phyloP scores from a whole-genome alignment of 805 yeast genomes.

The Starmerella stigmatis region DNA sequence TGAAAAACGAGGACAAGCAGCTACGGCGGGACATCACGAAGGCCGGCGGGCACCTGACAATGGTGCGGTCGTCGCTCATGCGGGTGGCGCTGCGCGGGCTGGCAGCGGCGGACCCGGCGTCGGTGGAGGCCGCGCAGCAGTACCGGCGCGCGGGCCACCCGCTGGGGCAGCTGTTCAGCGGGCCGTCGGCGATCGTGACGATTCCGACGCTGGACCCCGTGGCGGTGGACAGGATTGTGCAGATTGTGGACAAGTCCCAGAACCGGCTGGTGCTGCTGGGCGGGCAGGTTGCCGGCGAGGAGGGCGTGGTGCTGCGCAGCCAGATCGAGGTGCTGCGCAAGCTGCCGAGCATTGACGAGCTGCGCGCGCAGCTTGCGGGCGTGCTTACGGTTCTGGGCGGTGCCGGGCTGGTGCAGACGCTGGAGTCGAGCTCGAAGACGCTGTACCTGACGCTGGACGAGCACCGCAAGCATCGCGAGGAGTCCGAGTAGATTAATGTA shows the following conservation, averaged over 20 bases:
- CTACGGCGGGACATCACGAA: slow-evolving; percentile 52
- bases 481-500: slow-evolving; percentile 4
- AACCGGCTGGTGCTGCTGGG: slow-evolving; percentile 77
- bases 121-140: slow-evolving; percentile 32
- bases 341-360: slow-evolving; percentile 57
- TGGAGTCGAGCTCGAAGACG: slow-evolving; percentile 55
- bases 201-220: slow-evolving; percentile 63
- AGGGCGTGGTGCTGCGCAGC: slow-evolving; percentile 25
- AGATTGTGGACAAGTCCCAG: slow-evolving; percentile 48
- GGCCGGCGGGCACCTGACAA: slow-evolving; percentile 59
- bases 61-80: slow-evolving; percentile 60
- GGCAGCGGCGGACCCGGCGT: slow-evolving; percentile 62
- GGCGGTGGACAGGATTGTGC: slow-evolving; percentile 50
- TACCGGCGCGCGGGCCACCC: slow-evolving; percentile 44
- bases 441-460: slow-evolving; percentile 68
- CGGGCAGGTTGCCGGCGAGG: slow-evolving; percentile 56
- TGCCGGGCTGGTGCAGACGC: slow-evolving; percentile 74
- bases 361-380: slow-evolving; percentile 77
- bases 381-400: slow-evolving; percentile 78
- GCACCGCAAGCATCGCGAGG: slow-evolving; percentile 40
- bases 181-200: slow-evolving; percentile 76
- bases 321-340: slow-evolving; percentile 53
- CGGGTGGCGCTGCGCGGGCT: slow-evolving; percentile 66
- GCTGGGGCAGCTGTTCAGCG: slow-evolving; percentile 54
- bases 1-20: slow-evolving; percentile 54